phyloP scores from a whole-genome alignment of 2,329 filamentous ascomycete species.

The Atkinsonella texensis region DNA sequence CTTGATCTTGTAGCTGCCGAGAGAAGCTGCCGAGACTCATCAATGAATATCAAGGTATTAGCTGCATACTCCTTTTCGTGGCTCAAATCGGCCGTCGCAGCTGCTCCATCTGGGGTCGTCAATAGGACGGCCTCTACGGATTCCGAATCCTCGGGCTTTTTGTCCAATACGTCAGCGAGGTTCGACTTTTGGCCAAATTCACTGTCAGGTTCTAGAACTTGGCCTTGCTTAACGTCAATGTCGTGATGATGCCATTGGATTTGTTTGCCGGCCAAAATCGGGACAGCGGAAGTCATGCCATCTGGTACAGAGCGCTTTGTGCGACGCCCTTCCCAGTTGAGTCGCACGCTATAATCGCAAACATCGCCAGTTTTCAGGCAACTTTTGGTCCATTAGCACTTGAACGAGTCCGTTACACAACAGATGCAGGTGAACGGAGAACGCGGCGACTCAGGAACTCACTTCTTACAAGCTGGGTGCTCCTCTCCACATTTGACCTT shows the following conservation, averaged over 20 bases:
- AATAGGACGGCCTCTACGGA: not conserved
- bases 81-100: not conserved
- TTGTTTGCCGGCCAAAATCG: not conserved
- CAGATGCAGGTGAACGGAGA: not conserved
- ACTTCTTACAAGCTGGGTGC: constrained; percentile 59
- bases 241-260: constrained; percentile 2
- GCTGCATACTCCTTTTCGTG: not conserved
- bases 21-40: constrained; percentile 3
- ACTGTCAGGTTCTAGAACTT: not conserved
- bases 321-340: constrained; percentile 66
- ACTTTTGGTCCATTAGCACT: constrained; percentile 15
- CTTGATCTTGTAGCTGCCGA: not conserved
- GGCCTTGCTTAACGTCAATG: not conserved
- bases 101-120: not conserved
- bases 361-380: constrained; percentile 59
- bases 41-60: constrained; percentile 1
- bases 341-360: constrained; percentile 70
- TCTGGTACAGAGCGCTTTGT: constrained; percentile 9
- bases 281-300: not conserved
- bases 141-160: not conserved
- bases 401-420: too few species aligned
- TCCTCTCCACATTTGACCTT: constrained; percentile 69
- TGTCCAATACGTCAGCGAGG: not conserved
- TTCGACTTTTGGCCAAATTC: not conserved
- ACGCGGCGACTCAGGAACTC: constrained; percentile 10